Percentiles rank a stretch among this genome's conserved stretches.
Evolutionary conservation across 2,329 filamentous ascomycete species (phyloP).

Genomic region (Botrytis medusae): DNA sequence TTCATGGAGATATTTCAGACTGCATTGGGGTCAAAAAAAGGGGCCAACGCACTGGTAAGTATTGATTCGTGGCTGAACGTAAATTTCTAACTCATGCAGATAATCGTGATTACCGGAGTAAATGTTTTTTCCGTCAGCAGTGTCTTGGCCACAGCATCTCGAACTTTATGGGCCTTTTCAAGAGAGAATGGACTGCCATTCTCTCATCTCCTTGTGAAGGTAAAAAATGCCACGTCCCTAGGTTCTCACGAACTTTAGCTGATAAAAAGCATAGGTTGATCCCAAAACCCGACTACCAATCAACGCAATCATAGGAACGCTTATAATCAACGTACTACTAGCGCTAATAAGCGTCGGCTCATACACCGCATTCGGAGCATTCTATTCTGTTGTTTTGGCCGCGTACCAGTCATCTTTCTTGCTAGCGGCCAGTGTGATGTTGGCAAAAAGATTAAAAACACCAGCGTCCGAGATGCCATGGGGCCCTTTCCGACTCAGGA

Average conservation of each 20-base stretch:
- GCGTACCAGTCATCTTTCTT: slow-evolving; percentile 22
- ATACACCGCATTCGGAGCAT: slow-evolving; percentile 13
- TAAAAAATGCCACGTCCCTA: background rate
- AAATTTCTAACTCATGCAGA: background rate
- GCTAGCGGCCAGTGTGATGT: slow-evolving; percentile 18
- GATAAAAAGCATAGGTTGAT: slow-evolving; percentile 6
- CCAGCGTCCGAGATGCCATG: slow-evolving; percentile 19
- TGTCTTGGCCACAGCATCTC: slow-evolving; percentile 16
- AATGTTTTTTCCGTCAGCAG: slow-evolving; percentile 14
- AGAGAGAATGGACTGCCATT: slow-evolving; percentile 19
- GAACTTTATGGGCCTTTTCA: slow-evolving; percentile 21
- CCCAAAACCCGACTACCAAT: slow-evolving; percentile 16
- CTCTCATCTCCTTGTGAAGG: slow-evolving; percentile 7
- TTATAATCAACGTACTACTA: slow-evolving; percentile 18
- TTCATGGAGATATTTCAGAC: slow-evolving; percentile 18
- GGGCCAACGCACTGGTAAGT: slow-evolving; percentile 15
- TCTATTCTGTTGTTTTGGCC: slow-evolving; percentile 20
- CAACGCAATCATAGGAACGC: slow-evolving; percentile 13
- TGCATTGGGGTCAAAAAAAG: background rate
- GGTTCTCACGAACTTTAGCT: background rate
- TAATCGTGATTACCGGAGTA: slow-evolving; percentile 3
- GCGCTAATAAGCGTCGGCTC: slow-evolving; percentile 20
- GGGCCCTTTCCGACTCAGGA: slow-evolving; percentile 20
- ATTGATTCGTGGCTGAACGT: too few relatives aligned
- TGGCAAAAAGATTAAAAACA: slow-evolving; percentile 22